Base-by-base conservation (phyloP, 148 eudicot genomes). In the Mesembryanthemum crystallinum region DNA sequence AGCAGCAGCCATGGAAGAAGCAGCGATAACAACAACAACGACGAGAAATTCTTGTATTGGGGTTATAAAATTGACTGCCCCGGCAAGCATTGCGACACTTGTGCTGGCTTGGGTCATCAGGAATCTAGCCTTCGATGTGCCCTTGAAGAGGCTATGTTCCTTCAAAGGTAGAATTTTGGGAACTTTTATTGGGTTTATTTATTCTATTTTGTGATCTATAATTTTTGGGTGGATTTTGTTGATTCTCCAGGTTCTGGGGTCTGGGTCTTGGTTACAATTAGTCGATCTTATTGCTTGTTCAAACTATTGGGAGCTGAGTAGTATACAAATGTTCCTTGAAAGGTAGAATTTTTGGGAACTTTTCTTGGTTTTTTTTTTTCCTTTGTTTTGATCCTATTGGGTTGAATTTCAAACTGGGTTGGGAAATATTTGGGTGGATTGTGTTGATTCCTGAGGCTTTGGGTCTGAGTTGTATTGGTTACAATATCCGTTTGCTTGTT, bases 51-150 rank as follows among this genome's bases (percentile, higher is more conserved):
- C 73, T 65, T 92, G 74, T 95, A 92, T 58, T 95, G 98, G 98
- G 98, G 98, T 29, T 67, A 79, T 51, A 74, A 82, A 71, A 85
- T 95, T 75, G 98, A 95, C 75, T 95, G 98, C 67, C 98, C 97
- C 13, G 98, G 98, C 12, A 92, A 95, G 76, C 91, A 92, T 67
- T 95, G 98, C 64, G 82, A 88, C 2, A 76, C 92, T 32, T 95
- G 98, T 68, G 97, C 79, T 72, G 98, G 98, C 45, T 76, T 95
- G 71, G 98, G 98, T 28, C 98, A 95, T 72, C 98, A 95, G 69
- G 98, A 95, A 77, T 92, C 97, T 43, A 95, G 98, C 83, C 97
- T 95, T 33, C 84, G 97, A 49, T 95, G 98, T 81, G 98, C 97
- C 63, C 94, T 95, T 57, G 96, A 95, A 88, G 98, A 94, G 47